Percentiles rank a stretch among this genome's conserved stretches.
These are phyloP conservation scores for Boletus patriciae DNA, from an alignment of 768 basidiomycete genomes.

Conservation along the genomic window DNA sequence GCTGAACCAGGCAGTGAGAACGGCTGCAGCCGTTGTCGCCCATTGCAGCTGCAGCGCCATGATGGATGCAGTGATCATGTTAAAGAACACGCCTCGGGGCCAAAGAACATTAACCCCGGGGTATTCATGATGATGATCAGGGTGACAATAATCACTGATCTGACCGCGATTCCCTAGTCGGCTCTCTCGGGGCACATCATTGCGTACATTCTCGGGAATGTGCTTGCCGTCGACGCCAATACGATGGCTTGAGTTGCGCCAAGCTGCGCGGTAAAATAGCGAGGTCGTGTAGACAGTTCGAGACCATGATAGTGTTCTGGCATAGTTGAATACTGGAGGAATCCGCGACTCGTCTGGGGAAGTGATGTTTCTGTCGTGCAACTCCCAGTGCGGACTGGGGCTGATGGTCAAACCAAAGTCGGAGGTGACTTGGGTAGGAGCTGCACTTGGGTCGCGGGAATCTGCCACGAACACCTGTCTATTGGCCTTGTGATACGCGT, in stretches of 20 bases:
- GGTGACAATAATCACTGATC: slow-evolving; percentile 22
- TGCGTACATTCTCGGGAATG: neutral
- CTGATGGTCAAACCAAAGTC: slow-evolving; percentile 20
- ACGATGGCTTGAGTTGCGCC: slow-evolving; percentile 1
- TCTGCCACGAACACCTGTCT: neutral
- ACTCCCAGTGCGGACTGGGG: slow-evolving; percentile 5
- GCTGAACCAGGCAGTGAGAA: slow-evolving; percentile 30
- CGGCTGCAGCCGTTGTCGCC: slow-evolving; percentile 32
- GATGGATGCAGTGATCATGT: slow-evolving; percentile 33
- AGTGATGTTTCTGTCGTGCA: neutral
- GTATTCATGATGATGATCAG: slow-evolving; percentile 1
- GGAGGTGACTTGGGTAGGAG: neutral
- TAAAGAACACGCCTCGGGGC: slow-evolving; percentile 24
- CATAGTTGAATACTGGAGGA: slow-evolving; percentile 28
- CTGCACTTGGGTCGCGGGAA: neutral
- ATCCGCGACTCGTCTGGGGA: slow-evolving; percentile 28
- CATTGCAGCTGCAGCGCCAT: slow-evolving; percentile 34
- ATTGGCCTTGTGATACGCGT: slow-evolving; percentile 19
- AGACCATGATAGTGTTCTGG: slow-evolving; percentile 24
- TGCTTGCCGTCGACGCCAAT: neutral
- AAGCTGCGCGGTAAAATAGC: slow-evolving; percentile 19
- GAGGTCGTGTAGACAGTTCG: slow-evolving; percentile 16
- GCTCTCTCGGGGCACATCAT: slow-evolving; percentile 9
- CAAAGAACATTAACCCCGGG: slow-evolving; percentile 4
- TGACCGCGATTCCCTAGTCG: slow-evolving; percentile 22